These are phyloP conservation scores for Cenococcum geophilum DNA, from an alignment of 495 filamentous ascomycete genomes.

Conservation along the genomic window DNA sequence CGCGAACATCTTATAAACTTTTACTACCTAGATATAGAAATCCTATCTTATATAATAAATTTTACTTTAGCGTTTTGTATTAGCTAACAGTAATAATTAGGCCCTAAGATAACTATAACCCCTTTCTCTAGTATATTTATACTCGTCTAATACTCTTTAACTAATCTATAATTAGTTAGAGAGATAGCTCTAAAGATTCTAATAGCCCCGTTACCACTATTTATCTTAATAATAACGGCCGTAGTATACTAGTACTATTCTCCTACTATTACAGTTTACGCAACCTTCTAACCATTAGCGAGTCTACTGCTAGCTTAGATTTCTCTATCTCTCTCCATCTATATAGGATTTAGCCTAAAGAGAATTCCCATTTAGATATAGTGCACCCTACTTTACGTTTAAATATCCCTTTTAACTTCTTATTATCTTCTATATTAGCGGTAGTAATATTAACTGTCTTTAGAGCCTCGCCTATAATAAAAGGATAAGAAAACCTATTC, in stretches of 20 bases:
- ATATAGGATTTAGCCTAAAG: neutral
- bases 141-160: neutral
- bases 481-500: too few species aligned
- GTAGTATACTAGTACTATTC: neutral
- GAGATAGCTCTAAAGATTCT: neutral
- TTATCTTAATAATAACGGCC: neutral
- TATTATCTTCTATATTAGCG: neutral
- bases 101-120: neutral
- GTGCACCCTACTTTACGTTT: neutral
- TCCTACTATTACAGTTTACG: neutral
- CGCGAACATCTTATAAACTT: neutral
- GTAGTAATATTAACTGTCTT: neutral
- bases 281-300: neutral
- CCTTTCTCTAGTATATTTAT: neutral
- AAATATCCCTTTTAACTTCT: neutral
- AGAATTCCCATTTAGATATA: neutral
- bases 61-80: neutral
- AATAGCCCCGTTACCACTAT: neutral
- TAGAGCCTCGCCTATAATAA: too few species aligned
- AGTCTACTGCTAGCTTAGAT: neutral
- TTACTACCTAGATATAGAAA: neutral
- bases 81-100: neutral
- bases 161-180: neutral
- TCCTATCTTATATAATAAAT: neutral
- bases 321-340: neutral